phyloP scores from a whole-genome alignment of 805 yeast genomes.

The Pichia gijzeniarum region DNA sequence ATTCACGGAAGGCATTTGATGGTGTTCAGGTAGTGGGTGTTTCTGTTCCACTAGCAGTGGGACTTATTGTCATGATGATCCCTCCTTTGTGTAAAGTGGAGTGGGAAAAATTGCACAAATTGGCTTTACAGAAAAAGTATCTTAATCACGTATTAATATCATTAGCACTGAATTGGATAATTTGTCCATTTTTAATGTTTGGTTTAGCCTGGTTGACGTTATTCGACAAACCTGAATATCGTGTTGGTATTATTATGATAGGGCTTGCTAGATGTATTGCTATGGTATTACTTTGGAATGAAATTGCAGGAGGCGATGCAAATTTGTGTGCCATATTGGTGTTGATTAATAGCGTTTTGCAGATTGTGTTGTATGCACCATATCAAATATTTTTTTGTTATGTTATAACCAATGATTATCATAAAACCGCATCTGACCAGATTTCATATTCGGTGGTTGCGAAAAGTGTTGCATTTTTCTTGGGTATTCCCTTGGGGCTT shows the following conservation, averaged over 20 bases:
- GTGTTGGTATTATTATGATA: conserved; percentile 52
- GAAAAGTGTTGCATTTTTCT: conserved; percentile 43
- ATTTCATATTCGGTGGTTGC: conserved; percentile 37
- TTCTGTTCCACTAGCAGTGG: conserved; percentile 42
- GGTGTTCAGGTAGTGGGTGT: conserved; percentile 33
- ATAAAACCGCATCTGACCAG: conserved; percentile 4
- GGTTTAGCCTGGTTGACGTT: conserved; percentile 48
- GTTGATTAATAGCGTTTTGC: conserved; percentile 43
- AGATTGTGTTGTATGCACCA: conserved; percentile 48
- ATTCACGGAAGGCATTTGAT: conserved; percentile 31
- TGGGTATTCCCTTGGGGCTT: conserved; percentile 46
- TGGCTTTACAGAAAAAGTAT: conserved; percentile 18
- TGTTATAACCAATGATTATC: conserved; percentile 31
- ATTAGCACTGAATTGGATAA: conserved; percentile 45
- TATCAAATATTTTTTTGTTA: conserved; percentile 42
- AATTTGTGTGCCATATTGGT: conserved; percentile 48
- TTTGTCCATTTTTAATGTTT: conserved; percentile 52
- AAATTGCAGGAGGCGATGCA: conserved; percentile 46
- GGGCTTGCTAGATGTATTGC: conserved; percentile 58
- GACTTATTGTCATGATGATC: conserved; percentile 49
- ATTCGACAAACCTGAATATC: conserved; percentile 41
- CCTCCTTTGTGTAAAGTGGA: conserved; percentile 51
- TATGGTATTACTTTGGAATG: conserved; percentile 56
- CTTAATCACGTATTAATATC: conserved; percentile 33
- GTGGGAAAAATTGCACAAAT: conserved; percentile 39